Conservation (phyloP, 106 monocot genomes). For the Dendrobium catenatum region DNA sequence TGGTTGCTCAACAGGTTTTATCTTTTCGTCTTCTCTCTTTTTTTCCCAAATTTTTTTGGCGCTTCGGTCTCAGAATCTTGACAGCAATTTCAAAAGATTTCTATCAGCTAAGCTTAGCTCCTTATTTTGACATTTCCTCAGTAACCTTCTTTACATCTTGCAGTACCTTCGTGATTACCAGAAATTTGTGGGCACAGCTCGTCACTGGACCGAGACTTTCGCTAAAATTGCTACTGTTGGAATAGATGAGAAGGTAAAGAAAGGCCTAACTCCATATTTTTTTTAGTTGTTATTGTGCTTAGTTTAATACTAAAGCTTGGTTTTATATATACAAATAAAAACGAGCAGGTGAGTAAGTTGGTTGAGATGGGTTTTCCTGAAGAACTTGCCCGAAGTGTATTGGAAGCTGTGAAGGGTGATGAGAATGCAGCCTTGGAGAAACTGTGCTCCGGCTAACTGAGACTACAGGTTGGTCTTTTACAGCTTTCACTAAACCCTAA, state of each 20-base stretch:
- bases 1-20: constrained; percentile 92
- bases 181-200: constrained; percentile 76
- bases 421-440: constrained; percentile 92
- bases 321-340: not conserved
- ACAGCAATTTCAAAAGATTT: not conserved
- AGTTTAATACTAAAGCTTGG: not conserved
- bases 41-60: not conserved
- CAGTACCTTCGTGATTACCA: constrained; percentile 81
- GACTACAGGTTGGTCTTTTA: not conserved
- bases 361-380: constrained; percentile 96
- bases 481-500: not conserved
- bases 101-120: not conserved
- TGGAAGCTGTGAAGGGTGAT: constrained; percentile 81
- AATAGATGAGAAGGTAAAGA: constrained; percentile 77
- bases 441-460: constrained; percentile 60
- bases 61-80: not conserved
- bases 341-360: constrained; percentile 70
- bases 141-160: not conserved
- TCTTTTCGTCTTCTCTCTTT: not conserved
- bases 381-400: constrained; percentile 49
- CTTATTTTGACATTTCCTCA: not conserved
- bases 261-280: not conserved
- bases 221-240: constrained; percentile 69
- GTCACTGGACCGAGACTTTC: constrained; percentile 93
- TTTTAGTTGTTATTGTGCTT: not conserved